A percentile compares a stretch with the other conserved stretches of the same genome.
Evolutionary conservation across 1,139 yeast genomes (phyloP).

Genomic region (Yarrowia galli): DNA sequence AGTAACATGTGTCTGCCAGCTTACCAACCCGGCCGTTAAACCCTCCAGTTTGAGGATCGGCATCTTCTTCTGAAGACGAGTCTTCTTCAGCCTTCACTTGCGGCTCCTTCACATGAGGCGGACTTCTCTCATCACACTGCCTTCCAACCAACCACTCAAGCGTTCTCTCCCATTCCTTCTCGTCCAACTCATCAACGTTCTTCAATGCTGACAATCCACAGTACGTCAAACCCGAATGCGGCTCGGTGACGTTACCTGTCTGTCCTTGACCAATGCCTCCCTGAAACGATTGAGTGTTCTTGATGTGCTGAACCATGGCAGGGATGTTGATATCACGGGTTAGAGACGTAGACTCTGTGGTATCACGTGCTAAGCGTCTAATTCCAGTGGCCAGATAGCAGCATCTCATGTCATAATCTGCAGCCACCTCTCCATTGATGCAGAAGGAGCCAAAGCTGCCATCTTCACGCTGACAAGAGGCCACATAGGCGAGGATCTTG

Average conservation of each 20-base stretch:
- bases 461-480: constrained; percentile 59
- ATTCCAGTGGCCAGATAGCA: constrained; percentile 30
- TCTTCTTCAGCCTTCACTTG: neutral
- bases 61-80: constrained; percentile 52
- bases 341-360: neutral
- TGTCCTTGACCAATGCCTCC: constrained; percentile 70
- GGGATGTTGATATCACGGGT: constrained; percentile 53
- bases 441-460: constrained; percentile 53
- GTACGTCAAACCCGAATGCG: constrained; percentile 88
- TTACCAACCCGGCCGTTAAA: constrained; percentile 90
- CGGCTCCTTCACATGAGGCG: neutral
- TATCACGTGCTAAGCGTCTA: constrained; percentile 12
- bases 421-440: constrained; percentile 4
- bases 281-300: constrained; percentile 57
- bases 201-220: constrained; percentile 77
- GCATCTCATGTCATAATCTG: constrained; percentile 21
- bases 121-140: constrained; percentile 52
- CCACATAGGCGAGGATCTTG: constrained; percentile 60
- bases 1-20: constrained; percentile 87
- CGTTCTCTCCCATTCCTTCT: constrained; percentile 54
- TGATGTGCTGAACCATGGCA: constrained; percentile 55
- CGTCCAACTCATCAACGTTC: constrained; percentile 53
- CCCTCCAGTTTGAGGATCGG: constrained; percentile 60
- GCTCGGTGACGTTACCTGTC: constrained; percentile 58
- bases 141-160: constrained; percentile 68